Evolutionary conservation across 1,284 basidiomycete species (phyloP), one percentile per base, ranked within the genome.

Genomic region (Pulchroboletus neoregius): DNA sequence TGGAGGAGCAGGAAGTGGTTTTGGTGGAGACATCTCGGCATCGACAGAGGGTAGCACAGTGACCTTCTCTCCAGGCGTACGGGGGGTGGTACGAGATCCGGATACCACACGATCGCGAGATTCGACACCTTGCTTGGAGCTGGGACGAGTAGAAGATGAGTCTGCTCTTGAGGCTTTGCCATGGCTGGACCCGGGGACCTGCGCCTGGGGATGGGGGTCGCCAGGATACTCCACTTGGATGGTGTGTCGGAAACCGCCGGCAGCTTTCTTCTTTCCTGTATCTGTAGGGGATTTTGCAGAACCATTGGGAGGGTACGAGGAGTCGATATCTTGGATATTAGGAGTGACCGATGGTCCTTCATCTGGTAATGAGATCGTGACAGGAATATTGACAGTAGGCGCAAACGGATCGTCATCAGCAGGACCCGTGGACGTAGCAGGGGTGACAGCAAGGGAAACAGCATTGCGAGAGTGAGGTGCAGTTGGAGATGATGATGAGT

Each of bases 141-240:
- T 26, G 34, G 51, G 39, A 20, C 48, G 54, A 36, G 47, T 1
- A 38, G 45, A 43, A 7, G 52, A 45, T 13, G 44, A 0, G 1
- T 54, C 56, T n/a, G 49, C 35, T 47, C 49, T 61, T 9, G 54
- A 38, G 10, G 54, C 13, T 35, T 54, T 67, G 46, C 49, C 46
- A 31, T 63, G 64, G 24, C 49, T 54, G 27, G 53, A 44, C 3
- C 54, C 45, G 5, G 48, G 13, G 6, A 26, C 43, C 48, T 55
- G 41, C 41, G 62, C 51, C 65, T 69, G 38, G 11, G 51, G 23
- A 1, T 43, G 46, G 28, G 60, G 52, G 55, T 65, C 58, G 65
- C 47, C 74, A 34, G 85, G 84, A 56, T 94, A 94, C 65, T 95
- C 93, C 46, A 96, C 85, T 66, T 96, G 92, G 33, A 95, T 91